These are phyloP conservation scores for Phytophthora pseudosyringae DNA, from an alignment of 352 stramenopile species.

Conservation along the genomic window DNA sequence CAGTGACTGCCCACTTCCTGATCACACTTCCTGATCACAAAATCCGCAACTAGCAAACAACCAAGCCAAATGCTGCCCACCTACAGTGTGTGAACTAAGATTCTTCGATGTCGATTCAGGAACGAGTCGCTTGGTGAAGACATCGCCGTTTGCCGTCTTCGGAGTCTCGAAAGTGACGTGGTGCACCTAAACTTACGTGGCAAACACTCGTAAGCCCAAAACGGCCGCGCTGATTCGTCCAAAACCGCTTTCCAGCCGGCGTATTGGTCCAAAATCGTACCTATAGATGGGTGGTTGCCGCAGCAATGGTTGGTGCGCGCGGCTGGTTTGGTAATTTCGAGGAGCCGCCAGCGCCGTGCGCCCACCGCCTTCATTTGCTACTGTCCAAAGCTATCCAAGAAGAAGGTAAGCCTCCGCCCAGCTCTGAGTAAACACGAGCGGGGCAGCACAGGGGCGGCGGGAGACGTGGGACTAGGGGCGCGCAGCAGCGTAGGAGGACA, in stretches of 20 bases:
- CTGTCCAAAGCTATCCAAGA: constrained; percentile 91
- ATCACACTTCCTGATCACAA: no score
- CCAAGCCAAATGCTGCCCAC: no score
- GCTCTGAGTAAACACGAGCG: constrained; percentile 11
- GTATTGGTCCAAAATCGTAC: constrained; percentile 39
- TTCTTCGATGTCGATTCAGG: no score
- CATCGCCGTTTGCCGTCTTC: not conserved
- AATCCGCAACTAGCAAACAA: no score
- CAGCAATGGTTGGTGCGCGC: constrained; percentile 66
- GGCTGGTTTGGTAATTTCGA: constrained; percentile 46
- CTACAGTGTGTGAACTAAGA: no score
- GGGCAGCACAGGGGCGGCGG: not conserved
- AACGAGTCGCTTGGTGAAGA: no score
- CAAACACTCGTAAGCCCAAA: no score
- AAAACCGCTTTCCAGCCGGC: constrained; percentile 3
- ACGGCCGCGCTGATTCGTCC: constrained; percentile 14
- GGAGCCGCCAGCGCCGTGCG: constrained; percentile 19
- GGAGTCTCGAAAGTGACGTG: constrained; percentile 1
- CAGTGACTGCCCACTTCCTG: no score
- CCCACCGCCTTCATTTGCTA: constrained; percentile 69
- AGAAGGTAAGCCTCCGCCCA: constrained; percentile 59
- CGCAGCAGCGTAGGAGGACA: not conserved
- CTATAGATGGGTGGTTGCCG: constrained; percentile 43
- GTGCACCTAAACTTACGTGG: not conserved
- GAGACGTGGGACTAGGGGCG: constrained; percentile 6